phyloP scores from a whole-genome alignment of 1,284 basidiomycete species.

The Ceratobasidium sp. region DNA sequence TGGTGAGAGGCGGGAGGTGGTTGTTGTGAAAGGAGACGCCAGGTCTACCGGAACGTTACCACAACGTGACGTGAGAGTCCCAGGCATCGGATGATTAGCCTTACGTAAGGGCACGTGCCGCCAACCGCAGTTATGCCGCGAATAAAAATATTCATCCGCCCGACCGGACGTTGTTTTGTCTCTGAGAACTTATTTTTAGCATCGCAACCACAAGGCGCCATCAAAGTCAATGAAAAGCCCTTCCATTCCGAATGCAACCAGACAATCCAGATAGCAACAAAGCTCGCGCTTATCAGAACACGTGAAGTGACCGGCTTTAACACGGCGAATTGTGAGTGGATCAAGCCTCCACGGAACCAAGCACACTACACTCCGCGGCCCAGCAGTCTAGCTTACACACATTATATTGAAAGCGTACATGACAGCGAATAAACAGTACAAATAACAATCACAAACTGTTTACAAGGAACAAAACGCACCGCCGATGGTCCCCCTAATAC shows the following conservation, averaged over 20 bases:
- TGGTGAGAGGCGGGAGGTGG: slow-evolving; percentile 7
- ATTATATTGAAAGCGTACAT: slow-evolving; percentile 32
- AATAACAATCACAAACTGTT: slow-evolving; percentile 17
- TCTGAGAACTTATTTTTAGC: slow-evolving; percentile 9
- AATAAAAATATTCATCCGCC: slow-evolving; percentile 20
- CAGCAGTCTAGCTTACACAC: background rate
- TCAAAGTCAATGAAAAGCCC: no score
- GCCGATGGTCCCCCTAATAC: slow-evolving; percentile 62
- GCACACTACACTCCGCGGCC: no score
- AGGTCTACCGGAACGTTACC: no score
- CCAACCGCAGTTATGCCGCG: slow-evolving; percentile 39
- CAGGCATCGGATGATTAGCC: slow-evolving; percentile 30
- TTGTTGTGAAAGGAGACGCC: slow-evolving; percentile 3
- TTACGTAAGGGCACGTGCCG: slow-evolving; percentile 41
- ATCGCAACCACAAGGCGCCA: no score
- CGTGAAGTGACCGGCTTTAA: background rate
- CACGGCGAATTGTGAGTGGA: no score
- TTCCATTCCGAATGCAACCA: no score
- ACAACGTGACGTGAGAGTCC: slow-evolving; percentile 32
- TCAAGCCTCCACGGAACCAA: no score
- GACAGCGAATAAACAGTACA: slow-evolving; percentile 37
- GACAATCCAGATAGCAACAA: no score
- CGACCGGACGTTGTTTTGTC: background rate
- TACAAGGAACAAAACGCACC: slow-evolving; percentile 37
- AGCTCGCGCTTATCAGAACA: background rate